Base-by-base conservation (phyloP, 495 filamentous ascomycete species). In the Thermothielavioides terrestris region DNA sequence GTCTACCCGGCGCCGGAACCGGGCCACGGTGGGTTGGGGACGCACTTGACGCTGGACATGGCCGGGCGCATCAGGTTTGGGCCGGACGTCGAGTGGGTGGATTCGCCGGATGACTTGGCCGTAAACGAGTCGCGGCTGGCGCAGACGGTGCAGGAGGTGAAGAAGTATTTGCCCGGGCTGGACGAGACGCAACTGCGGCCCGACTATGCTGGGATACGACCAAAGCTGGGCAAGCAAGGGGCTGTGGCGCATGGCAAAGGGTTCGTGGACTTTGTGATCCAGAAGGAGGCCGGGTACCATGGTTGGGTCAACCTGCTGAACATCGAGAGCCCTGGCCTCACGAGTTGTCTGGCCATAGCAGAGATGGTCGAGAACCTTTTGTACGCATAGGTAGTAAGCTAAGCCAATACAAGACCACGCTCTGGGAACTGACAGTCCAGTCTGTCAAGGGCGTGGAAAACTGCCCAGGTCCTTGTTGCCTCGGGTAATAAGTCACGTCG, bases 321-420 rank as follows among this genome's bases (percentile, higher is more conserved):
- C 6, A 95, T 98, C 64, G 92, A 98, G 70, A 94, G 88, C 69
- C 92, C 92, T 0, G 94, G 92, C 40, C 70, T 98, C 65, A 98
- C 92, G 25, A 91, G 86, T 63, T 81, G 74, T 48, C 72, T 98
- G 71, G 89, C 89, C 10, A 95, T 98, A 69, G 91, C 73, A 11
- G 88, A 94, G 58, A 79, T 79, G 75, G 92, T 95, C 15, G 72
- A 83, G 59, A 71, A 68, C 14, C 66, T 96, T 49, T 62, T 96
- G 56, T 94, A 94, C 68, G 60, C 66, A 31, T 57, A 51, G 26
- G 8, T 11, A 23, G 38, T 14, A 35, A 9, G 18, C 31, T 11
- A 35, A n/a, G 20, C n/a, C 25, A 11, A 23, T 22, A 36, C n/a
- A 20, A 18, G 28, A 6, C 27, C 28, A 9, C 32, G 31, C 44